phyloP scores from a whole-genome alignment of 2,329 filamentous ascomycete species.

The Lomentospora prolificans region DNA sequence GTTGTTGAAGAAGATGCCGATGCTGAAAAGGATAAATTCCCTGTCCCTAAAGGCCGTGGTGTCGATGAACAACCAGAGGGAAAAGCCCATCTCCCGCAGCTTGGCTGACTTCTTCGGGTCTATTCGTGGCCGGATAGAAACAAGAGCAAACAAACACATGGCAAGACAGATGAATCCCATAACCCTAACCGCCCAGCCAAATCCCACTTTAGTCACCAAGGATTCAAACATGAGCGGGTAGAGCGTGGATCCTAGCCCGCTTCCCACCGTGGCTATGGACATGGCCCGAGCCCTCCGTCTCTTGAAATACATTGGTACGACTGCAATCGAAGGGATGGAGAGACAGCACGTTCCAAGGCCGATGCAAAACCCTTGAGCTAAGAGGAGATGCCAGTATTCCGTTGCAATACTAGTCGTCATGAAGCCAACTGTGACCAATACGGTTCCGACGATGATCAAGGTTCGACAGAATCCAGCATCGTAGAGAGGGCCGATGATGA shows the following conservation, averaged over 20 bases:
- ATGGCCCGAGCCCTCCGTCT: constrained; percentile 19
- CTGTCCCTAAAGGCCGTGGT: constrained; percentile 17
- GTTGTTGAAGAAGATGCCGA: constrained; percentile 22
- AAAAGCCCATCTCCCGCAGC: background rate
- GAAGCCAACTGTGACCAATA: constrained; percentile 34
- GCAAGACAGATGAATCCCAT: constrained; percentile 20
- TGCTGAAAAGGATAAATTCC: constrained; percentile 20
- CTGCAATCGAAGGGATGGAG: constrained; percentile 25
- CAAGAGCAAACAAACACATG: constrained; percentile 19
- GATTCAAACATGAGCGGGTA: constrained; percentile 11
- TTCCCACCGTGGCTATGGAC: constrained; percentile 23
- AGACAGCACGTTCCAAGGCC: constrained; percentile 33
- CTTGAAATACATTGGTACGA: constrained; percentile 24
- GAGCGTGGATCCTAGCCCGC: constrained; percentile 23
- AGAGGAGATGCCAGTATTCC: constrained; percentile 33
- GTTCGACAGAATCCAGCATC: constrained; percentile 35
- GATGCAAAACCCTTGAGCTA: constrained; percentile 33
- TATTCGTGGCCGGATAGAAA: constrained; percentile 17
- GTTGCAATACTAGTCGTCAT: constrained; percentile 29
- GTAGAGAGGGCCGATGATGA: constrained; percentile 30
- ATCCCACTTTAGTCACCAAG: constrained; percentile 15
- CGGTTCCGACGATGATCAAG: constrained; percentile 29
- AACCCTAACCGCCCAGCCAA: constrained; percentile 19
- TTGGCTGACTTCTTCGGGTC: constrained; percentile 7
- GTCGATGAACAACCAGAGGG: constrained; percentile 17